Percentiles rank a stretch among this genome's conserved stretches.
Evolutionary conservation across 2,329 filamentous ascomycete species (phyloP).

Genomic region (Venturia carpophila): DNA sequence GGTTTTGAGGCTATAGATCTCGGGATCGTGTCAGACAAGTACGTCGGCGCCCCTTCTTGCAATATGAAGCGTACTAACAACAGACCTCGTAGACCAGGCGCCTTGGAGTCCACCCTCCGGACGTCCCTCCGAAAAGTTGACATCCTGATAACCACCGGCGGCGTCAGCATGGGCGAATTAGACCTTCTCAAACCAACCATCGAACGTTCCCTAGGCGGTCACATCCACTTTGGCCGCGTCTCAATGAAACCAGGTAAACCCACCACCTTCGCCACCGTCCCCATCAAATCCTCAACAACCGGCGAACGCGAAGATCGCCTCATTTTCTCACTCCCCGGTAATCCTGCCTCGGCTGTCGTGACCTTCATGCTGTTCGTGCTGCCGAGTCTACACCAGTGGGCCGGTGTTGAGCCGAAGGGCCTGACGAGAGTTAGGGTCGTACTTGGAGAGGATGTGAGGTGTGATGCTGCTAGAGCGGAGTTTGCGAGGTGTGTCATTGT

Average conservation of each 20-base stretch:
- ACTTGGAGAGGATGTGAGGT: constrained; percentile 62
- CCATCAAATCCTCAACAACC: constrained; percentile 43
- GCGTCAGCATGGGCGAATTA: constrained; percentile 95
- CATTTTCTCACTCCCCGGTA: constrained; percentile 87
- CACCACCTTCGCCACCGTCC: constrained; percentile 89
- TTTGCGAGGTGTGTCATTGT: constrained; percentile 80
- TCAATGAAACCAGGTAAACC: constrained; percentile 98
- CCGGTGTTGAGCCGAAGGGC: constrained; percentile 60
- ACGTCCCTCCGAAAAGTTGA: constrained; percentile 67
- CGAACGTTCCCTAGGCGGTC: constrained; percentile 79
- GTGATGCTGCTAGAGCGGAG: constrained; percentile 72
- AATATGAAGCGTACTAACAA: constrained; percentile 17
- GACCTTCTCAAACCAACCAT: constrained; percentile 95
- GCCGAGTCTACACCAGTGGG: constrained; percentile 70
- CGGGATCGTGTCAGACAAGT: constrained; percentile 71
- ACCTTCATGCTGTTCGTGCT: constrained; percentile 93
- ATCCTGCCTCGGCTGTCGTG: constrained; percentile 86
- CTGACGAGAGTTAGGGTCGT: constrained; percentile 64
- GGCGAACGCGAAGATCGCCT: constrained; percentile 56
- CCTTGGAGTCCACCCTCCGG: constrained; percentile 70
- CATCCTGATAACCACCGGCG: constrained; percentile 83
- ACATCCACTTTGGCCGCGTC: constrained; percentile 92
- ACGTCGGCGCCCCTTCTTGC: constrained; percentile 21
- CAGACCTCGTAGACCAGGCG: constrained; percentile 45
- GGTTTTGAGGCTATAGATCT: constrained; percentile 77